These are phyloP conservation scores for Sugiyamaella japonica DNA, from an alignment of 1,139 yeast species.

Conservation along the genomic window DNA sequence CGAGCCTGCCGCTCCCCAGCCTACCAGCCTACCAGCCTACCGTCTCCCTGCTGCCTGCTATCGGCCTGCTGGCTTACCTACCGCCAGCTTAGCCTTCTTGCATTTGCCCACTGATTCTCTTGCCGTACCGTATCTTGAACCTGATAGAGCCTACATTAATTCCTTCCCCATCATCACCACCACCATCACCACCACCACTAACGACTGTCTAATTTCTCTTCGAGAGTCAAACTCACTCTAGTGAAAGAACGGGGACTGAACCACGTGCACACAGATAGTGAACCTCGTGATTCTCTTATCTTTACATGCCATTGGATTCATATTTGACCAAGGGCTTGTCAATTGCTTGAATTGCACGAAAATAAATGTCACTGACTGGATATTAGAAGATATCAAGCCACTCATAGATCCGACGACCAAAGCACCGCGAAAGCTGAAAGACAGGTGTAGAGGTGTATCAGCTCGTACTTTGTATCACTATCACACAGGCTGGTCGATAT, in stretches of 20 bases:
- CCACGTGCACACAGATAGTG: too few relatives aligned
- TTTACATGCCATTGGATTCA: too few relatives aligned
- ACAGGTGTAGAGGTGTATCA: too few relatives aligned
- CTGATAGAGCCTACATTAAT: not conserved
- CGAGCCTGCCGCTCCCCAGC: not conserved
- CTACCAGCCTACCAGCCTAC: not conserved
- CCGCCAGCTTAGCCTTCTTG: too few relatives aligned
- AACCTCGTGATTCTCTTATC: too few relatives aligned
- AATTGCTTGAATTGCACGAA: too few relatives aligned
- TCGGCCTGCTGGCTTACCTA: not conserved
- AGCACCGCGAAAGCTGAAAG: not conserved
- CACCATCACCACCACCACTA: not conserved
- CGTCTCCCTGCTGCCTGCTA: not conserved
- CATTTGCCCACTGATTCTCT: not conserved
- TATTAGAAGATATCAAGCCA: not conserved
- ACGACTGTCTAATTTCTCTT: not conserved
- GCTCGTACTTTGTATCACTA: too few relatives aligned
- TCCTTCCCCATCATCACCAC: not conserved
- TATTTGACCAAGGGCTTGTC: too few relatives aligned
- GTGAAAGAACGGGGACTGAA: not conserved
- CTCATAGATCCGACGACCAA: not conserved
- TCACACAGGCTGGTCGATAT: too few relatives aligned
- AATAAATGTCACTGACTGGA: too few relatives aligned
- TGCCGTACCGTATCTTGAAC: not conserved
- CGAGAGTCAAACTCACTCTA: not conserved